Percentiles rank a stretch among this genome's conserved stretches.
Evolutionary conservation across 106 monocot genomes (phyloP).

Genomic region (Allium sativum): DNA sequence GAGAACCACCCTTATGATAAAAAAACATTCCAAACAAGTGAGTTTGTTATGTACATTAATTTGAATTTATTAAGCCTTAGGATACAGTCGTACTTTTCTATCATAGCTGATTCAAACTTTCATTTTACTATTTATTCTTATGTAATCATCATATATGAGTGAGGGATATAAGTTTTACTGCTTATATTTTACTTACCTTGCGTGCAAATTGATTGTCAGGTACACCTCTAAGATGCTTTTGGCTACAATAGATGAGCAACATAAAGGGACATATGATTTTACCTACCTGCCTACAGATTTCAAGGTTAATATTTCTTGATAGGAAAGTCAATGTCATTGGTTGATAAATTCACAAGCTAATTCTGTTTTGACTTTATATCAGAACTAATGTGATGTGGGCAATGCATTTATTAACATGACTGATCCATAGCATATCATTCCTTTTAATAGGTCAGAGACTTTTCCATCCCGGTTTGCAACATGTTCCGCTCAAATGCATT

Average conservation of each 20-base stretch:
- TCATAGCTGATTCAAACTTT: too few species aligned
- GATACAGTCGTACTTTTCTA: too few species aligned
- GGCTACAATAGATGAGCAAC: too few species aligned
- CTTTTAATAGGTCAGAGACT: constrained; percentile 43
- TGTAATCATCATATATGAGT: too few species aligned
- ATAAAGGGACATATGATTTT: too few species aligned
- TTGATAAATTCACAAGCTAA: constrained; percentile 3
- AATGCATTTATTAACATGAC: constrained; percentile 97
- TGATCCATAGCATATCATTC: constrained; percentile 41
- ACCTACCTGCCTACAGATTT: too few species aligned
- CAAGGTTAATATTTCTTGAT: constrained; percentile 8
- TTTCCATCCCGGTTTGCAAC: background rate
- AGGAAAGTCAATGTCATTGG: constrained; percentile 2
- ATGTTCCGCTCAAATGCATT: background rate
- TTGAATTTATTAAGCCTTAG: background rate
- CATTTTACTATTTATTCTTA: too few species aligned
- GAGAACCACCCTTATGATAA: constrained; percentile 83
- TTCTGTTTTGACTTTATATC: constrained; percentile 10
- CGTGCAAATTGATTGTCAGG: constrained; percentile 19
- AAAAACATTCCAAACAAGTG: constrained; percentile 76
- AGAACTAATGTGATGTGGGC: constrained; percentile 98
- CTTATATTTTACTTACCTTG: background rate
- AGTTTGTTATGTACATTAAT: background rate
- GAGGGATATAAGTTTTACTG: too few species aligned
- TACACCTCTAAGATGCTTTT: background rate